phyloP scores from a whole-genome alignment of 352 stramenopile genomes.

The Phytophthora multivora region DNA sequence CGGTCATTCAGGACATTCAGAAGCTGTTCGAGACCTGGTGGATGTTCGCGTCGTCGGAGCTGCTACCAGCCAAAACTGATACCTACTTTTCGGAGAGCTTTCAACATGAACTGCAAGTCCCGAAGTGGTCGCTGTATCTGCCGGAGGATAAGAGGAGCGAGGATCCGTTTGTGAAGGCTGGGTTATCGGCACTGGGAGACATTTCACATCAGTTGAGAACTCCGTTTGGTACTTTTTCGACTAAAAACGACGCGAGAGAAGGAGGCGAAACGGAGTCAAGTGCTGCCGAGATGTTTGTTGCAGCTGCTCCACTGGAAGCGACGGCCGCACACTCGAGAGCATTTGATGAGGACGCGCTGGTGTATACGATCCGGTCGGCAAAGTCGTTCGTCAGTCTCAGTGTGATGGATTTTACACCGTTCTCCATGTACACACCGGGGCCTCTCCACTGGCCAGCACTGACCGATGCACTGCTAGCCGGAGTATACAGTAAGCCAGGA shows the following conservation, averaged over 20 bases:
- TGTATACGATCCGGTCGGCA: conserved; percentile 75
- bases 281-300: conserved; percentile 54
- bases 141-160: conserved; percentile 28
- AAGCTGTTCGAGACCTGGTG: conserved; percentile 80
- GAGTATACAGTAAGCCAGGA: conserved; percentile 57
- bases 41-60: conserved; percentile 50
- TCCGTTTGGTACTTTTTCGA: conserved; percentile 13
- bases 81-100: conserved; percentile 66
- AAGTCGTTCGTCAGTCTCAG: conserved; percentile 63
- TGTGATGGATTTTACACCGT: conserved; percentile 85
- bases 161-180: conserved; percentile 58
- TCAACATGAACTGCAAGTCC: conserved; percentile 60
- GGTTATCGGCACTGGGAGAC: conserved; percentile 51
- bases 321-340: conserved; percentile 51
- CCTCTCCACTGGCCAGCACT: conserved; percentile 73
- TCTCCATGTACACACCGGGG: conserved; percentile 66
- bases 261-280: background rate
- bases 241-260: background rate
- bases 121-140: conserved; percentile 63
- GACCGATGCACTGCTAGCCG: conserved; percentile 60
- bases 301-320: conserved; percentile 64
- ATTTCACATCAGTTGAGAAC: conserved; percentile 59
- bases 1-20: conserved; percentile 58
- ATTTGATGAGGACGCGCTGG: conserved; percentile 74
- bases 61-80: conserved; percentile 34